A percentile compares a stretch with the other conserved stretches of the same genome.
Evolutionary conservation across 2,329 filamentous ascomycete species (phyloP).

Genomic region (Onygenales sp.): DNA sequence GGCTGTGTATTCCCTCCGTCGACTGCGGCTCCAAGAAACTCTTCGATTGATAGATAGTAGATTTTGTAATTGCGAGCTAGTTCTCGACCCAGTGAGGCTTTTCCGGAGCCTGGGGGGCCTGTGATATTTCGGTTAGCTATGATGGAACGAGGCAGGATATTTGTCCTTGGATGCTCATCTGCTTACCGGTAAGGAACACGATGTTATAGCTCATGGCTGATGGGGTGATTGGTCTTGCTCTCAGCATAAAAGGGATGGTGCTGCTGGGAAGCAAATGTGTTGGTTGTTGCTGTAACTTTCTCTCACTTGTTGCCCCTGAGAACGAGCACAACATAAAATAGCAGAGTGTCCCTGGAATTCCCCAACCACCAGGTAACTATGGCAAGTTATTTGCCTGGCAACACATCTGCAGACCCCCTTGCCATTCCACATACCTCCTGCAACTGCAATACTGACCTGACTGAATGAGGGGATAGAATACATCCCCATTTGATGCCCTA

Average conservation of each 20-base stretch:
- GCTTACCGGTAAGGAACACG: slow-evolving; percentile 7
- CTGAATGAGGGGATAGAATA: too few species aligned
- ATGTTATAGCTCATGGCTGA: background rate
- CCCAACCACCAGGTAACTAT: background rate
- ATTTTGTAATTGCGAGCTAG: slow-evolving; percentile 4
- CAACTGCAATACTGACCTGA: too few species aligned
- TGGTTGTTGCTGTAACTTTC: too few species aligned
- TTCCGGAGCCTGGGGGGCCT: slow-evolving; percentile 8
- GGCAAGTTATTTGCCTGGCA: too few species aligned
- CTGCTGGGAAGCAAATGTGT: too few species aligned
- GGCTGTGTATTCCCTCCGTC: background rate
- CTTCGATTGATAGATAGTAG: slow-evolving; percentile 7
- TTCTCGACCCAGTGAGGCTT: slow-evolving; percentile 5
- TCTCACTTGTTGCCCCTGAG: too few species aligned
- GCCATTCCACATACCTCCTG: too few species aligned
- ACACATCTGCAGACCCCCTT: too few species aligned
- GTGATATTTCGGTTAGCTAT: background rate
- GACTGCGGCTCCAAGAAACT: slow-evolving; percentile 6
- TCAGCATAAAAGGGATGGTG: background rate
- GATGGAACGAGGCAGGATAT: background rate
- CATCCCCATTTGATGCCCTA: too few species aligned
- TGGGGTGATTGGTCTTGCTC: too few species aligned
- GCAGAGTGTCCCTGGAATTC: background rate
- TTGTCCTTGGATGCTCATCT: background rate
- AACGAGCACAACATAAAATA: too few species aligned